Evolutionary conservation across 208 protist genomes (phyloP), one percentile per base, ranked within the genome.

Genomic region (Leishmania braziliensis): DNA sequence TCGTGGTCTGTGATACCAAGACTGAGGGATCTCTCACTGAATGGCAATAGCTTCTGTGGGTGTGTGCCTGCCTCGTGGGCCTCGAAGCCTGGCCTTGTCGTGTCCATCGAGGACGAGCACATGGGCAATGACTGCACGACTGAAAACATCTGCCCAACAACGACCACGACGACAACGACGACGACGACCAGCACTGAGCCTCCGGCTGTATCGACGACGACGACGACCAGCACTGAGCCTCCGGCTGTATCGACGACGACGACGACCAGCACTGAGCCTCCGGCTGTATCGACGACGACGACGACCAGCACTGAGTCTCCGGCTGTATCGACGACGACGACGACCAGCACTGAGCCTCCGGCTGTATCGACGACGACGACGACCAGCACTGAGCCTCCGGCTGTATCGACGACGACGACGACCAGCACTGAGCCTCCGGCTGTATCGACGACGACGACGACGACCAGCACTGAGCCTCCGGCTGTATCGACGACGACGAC

Each of bases 21-120:
- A 4, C 50, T 77, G 54, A 0, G 0, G 29, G 0, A 29, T 2
- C 26, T 65, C 10, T 46, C 4, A 1, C 18, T 77, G n/a, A 77
- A 0, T 0, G 56, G 33, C 36, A 77, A 58, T 54, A 3, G 1
- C 0, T 58, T 77, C 29, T 77, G 73, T 39, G 73, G 73, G 20
- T 77, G 73, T 58, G 73, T 77, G 73, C 73, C 73, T 1, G 73
- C 9, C 29, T 53, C 54, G 73, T 77, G 39, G 73, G 36, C n/a
- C 9, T 20, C 33, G 14, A 60, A 51, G 20, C 3, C 0, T 23
- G 0, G 20, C 0, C 54, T 66, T 2, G 23, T 1, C 9, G 36
- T 65, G 33, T 9, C 0, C 12, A 43, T 77, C 26, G 73, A 77
- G 29, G 54, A 23, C 18, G 0, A 51, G 54, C 29, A 66, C 36